Evolutionary conservation across 768 basidiomycete genomes (phyloP).

Genomic region (Calocybe gangraenosa): DNA sequence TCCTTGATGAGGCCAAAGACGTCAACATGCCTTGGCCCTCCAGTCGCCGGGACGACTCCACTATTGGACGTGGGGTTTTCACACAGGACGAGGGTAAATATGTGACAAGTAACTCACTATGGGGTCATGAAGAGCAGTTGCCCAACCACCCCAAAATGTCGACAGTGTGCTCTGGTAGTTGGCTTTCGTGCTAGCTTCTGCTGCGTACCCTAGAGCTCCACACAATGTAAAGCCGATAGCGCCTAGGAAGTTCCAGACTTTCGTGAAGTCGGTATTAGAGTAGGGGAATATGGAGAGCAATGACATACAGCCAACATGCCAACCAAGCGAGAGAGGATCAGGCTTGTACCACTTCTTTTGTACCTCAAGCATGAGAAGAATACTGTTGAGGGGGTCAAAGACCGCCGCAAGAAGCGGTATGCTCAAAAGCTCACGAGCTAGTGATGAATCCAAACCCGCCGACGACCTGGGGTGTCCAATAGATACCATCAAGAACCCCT

Average conservation of each 20-base stretch:
- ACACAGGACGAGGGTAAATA: too few relatives aligned
- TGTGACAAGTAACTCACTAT: too few relatives aligned
- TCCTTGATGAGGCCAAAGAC: too few relatives aligned
- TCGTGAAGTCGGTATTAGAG: not conserved
- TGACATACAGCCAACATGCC: slow-evolving; percentile 44
- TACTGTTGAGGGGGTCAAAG: not conserved
- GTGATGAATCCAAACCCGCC: slow-evolving; percentile 59
- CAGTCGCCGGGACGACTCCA: too few relatives aligned
- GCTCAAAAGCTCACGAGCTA: slow-evolving; percentile 29
- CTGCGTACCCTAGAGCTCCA: slow-evolving; percentile 51
- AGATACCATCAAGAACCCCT: slow-evolving; percentile 41
- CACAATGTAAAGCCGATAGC: slow-evolving; percentile 55
- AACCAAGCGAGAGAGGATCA: slow-evolving; percentile 41
- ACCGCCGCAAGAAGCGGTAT: not conserved
- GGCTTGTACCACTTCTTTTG: slow-evolving; percentile 54
- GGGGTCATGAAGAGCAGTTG: too few relatives aligned
- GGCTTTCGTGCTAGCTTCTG: slow-evolving; percentile 23
- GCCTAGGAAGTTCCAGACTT: slow-evolving; percentile 60
- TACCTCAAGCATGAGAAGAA: slow-evolving; percentile 45
- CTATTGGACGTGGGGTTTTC: too few relatives aligned
- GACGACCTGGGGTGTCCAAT: slow-evolving; percentile 60
- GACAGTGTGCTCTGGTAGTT: slow-evolving; percentile 49
- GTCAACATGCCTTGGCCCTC: too few relatives aligned
- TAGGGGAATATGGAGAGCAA: not conserved
- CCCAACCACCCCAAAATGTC: slow-evolving; percentile 61